A percentile compares a stretch with the other conserved stretches of the same genome.
phyloP scores from a whole-genome alignment of 73 alveolate genomes.

The Tetrahymena borealis region DNA sequence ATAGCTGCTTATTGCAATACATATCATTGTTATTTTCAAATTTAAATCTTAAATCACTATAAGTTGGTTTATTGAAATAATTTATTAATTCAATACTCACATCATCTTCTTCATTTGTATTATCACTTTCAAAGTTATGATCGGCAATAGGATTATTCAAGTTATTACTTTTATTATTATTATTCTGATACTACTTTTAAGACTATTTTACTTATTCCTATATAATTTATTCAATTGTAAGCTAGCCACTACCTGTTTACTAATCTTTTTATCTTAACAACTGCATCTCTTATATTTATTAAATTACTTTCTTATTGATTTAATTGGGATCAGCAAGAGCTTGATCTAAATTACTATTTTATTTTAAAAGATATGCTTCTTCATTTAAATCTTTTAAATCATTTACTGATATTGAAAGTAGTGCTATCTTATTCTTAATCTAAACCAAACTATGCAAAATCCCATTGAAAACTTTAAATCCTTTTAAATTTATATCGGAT shows the following conservation, averaged over 20 bases:
- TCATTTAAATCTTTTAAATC: not conserved
- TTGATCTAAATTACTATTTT: not conserved
- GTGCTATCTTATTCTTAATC: not conserved
- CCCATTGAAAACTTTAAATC: not conserved
- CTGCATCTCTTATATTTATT: not conserved
- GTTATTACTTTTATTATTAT: not conserved
- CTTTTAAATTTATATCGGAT: not conserved
- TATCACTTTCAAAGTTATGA: no score
- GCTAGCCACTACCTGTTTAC: not conserved
- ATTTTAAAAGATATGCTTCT: not conserved
- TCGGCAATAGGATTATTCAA: not conserved
- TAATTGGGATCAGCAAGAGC: not conserved
- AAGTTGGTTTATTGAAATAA: not conserved
- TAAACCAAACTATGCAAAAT: not conserved
- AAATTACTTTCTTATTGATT: not conserved
- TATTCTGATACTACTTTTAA: not conserved
- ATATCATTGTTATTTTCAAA: not conserved
- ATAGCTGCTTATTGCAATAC: not conserved
- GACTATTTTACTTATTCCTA: not conserved
- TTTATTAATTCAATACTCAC: not conserved
- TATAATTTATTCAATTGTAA: not conserved
- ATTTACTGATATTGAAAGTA: not conserved
- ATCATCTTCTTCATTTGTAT: not conserved
- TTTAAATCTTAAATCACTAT: not conserved
- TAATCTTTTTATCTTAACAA: not conserved